Conservation (phyloP, 1,284 basidiomycete species). For the Cryptococcus deneoformans region DNA sequence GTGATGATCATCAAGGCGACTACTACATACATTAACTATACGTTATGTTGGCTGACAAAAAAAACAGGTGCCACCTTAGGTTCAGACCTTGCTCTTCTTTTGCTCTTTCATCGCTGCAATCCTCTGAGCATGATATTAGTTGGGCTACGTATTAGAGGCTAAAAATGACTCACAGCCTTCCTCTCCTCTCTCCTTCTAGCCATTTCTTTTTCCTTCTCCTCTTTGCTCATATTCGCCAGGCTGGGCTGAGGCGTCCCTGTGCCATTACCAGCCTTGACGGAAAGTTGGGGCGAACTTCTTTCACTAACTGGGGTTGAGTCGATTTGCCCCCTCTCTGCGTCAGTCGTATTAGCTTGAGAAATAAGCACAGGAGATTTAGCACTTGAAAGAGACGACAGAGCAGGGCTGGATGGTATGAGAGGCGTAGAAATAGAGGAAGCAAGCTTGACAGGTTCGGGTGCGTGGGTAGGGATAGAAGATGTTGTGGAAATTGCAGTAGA, state of each 20-base stretch:
- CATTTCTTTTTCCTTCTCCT: constrained; percentile 86
- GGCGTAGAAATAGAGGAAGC: constrained; percentile 1
- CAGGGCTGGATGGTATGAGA: background rate
- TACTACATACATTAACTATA: too few relatives aligned
- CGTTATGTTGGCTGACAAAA: too few relatives aligned
- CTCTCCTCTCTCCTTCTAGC: constrained; percentile 81
- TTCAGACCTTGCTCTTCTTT: constrained; percentile 31
- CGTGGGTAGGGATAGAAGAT: background rate
- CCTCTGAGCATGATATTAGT: constrained; percentile 17
- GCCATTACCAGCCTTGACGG: constrained; percentile 4
- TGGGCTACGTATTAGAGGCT: background rate
- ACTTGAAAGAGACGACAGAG: background rate
- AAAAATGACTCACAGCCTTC: constrained; percentile 50
- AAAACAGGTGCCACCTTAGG: too few relatives aligned
- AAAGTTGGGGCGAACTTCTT: background rate
- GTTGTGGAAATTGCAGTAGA: constrained; percentile 1
- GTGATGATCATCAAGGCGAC: too few relatives aligned
- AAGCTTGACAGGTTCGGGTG: constrained; percentile 26
- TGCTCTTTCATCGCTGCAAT: constrained; percentile 50
- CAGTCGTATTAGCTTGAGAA: constrained; percentile 5
- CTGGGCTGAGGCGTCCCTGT: constrained; percentile 25
- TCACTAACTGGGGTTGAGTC: constrained; percentile 10
- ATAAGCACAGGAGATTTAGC: background rate
- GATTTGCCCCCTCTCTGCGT: too few relatives aligned
- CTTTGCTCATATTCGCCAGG: constrained; percentile 62